These are phyloP conservation scores for Xylariomycetidae sp. DNA, from an alignment of 2,329 filamentous ascomycete species.

Conservation along the genomic window DNA sequence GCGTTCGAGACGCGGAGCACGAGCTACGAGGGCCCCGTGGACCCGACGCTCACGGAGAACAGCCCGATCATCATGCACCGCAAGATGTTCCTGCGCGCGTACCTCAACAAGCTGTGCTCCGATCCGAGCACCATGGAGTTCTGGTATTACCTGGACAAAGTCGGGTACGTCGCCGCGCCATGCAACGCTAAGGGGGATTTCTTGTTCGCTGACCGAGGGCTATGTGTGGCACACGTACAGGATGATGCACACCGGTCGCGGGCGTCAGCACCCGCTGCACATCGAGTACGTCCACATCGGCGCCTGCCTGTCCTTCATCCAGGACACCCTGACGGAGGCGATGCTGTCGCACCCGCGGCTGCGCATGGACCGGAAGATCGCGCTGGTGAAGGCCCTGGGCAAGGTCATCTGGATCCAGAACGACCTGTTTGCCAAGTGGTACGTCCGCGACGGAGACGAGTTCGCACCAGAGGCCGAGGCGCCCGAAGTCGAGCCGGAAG, in stretches of 20 bases:
- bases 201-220: no score
- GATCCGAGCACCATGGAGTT: constrained; percentile 71
- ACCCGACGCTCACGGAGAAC: constrained; percentile 57
- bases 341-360: constrained; percentile 66
- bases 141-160: constrained; percentile 80
- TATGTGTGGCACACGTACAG: no score
- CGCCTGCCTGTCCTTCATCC: constrained; percentile 65
- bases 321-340: constrained; percentile 71
- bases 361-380: constrained; percentile 61
- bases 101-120: constrained; percentile 66
- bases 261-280: constrained; percentile 64
- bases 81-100: constrained; percentile 73
- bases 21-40: constrained; percentile 61
- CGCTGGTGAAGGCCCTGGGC: constrained; percentile 66
- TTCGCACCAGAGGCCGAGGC: constrained; percentile 39
- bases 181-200: neutral
- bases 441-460: constrained; percentile 57
- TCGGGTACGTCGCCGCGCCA: constrained; percentile 48
- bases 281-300: constrained; percentile 78
- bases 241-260: constrained; percentile 77
- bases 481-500: constrained; percentile 52
- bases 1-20: constrained; percentile 62
- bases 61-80: constrained; percentile 70
- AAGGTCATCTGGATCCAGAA: constrained; percentile 89
- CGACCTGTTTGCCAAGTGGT: constrained; percentile 80